Evolutionary conservation across 2,329 filamentous ascomycete genomes (phyloP), one percentile per base, ranked within the genome.

Genomic region (Corinectria fuckeliana): DNA sequence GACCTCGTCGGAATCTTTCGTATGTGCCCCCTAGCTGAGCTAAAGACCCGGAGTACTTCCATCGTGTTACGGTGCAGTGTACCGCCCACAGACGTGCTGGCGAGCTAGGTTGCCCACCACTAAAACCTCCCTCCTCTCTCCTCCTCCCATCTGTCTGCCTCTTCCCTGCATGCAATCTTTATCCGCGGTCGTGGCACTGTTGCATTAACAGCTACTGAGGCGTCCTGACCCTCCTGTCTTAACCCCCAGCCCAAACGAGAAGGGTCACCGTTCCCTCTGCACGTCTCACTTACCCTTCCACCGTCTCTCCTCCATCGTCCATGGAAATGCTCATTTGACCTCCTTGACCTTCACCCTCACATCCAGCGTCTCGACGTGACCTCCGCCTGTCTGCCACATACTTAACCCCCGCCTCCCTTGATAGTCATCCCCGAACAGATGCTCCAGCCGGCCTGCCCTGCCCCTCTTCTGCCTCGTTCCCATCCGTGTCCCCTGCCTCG

Each of bases 111-210:
- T 64, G 56, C 61, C 67, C 67, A 69, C 67, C 66, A 61, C 28
- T 49, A 16, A 30, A 50, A 32, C 39, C 60, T 34, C 42, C 55
- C 50, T 26, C 39, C 20, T 52, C 48, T 3, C 41, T 52, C 5
- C 41, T 52, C 50, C 21, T 57, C 55, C 55, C 55, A 49, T 63
- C 56, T 62, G 50, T n/a, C n/a, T n/a, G 32, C 58, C 61, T 49
- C 61, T 60, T 66, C 63, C 66, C 60, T 57, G 47, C 62, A 60
- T 60, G 50, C 62, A 59, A 59, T 58, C 38, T 69, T 70, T 70
- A 69, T 67, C 68, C 68, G 65, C 56, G 63, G 65, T 62, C 60
- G 67, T 66, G n/a, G n/a, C n/a, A n/a, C n/a, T n/a, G n/a, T n/a
- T n/a, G 67, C 68, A 68, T 71, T 60, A 60, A 61, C 60, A 62